Evolutionary conservation across 106 monocot species (phyloP).

Genomic region (Apostasia ramifera): DNA sequence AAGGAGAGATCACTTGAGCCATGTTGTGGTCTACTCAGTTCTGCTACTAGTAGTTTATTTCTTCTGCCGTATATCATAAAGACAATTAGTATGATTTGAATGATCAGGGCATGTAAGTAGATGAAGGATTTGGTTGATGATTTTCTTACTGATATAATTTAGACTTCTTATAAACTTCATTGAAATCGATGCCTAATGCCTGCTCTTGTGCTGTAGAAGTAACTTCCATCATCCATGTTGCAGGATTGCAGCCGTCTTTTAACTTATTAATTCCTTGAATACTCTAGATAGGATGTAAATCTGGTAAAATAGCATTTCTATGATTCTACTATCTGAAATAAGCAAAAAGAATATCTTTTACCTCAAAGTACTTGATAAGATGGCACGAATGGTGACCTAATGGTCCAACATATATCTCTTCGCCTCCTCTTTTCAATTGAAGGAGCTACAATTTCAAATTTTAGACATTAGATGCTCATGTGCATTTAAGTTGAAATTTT

Average conservation of each 20-base stretch:
- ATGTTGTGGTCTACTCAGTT: constrained; percentile 41
- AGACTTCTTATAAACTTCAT: constrained; percentile 28
- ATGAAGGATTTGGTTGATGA: not conserved
- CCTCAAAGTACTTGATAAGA: constrained; percentile 51
- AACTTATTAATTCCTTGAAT: constrained; percentile 34
- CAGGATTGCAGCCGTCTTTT: constrained; percentile 47
- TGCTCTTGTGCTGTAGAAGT: constrained; percentile 19
- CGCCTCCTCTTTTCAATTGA: constrained; percentile 44
- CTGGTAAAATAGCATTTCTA: not conserved
- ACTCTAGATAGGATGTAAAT: constrained; percentile 10
- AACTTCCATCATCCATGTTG: constrained; percentile 59
- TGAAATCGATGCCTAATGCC: constrained; percentile 21
- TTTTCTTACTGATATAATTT: constrained; percentile 27
- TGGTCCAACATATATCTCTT: constrained; percentile 60
- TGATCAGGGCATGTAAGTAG: not conserved
- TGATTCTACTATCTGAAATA: not conserved
- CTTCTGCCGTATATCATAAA: constrained; percentile 29
- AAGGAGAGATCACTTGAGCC: constrained; percentile 55
- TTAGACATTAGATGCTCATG: no score
- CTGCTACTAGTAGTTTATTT: constrained; percentile 48
- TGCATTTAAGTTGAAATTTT: no score
- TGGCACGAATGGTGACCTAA: constrained; percentile 31
- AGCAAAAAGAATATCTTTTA: not conserved
- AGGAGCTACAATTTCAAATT: constrained; percentile 28
- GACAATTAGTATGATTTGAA: no score